Percentiles rank a stretch among this genome's conserved stretches.
Evolutionary conservation across 345 rosid genomes (phyloP).

Genomic region (Tarenaya hassleriana): DNA sequence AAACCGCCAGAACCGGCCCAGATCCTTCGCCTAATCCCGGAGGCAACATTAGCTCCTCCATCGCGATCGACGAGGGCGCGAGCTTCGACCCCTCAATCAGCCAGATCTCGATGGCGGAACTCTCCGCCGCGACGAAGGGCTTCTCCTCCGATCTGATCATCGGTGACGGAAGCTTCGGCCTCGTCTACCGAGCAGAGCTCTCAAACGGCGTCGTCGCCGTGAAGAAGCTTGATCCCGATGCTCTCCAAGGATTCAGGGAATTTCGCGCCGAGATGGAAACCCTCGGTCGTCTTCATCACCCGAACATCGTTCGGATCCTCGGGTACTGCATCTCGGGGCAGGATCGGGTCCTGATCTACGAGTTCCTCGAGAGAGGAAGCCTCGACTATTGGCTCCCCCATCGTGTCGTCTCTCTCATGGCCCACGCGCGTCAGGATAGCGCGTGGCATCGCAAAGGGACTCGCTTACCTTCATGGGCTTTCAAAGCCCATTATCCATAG

Average conservation of each 20-base stretch:
- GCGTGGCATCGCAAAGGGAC: constrained; percentile 57
- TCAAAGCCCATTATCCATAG: constrained; percentile 68
- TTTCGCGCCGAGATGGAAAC: constrained; percentile 92
- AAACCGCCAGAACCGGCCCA: not conserved
- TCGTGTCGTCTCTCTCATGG: constrained; percentile 47
- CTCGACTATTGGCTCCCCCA: constrained; percentile 66
- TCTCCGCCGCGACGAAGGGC: constrained; percentile 46
- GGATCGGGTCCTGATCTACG: constrained; percentile 70
- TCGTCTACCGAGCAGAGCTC: constrained; percentile 63
- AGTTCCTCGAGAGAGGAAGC: constrained; percentile 64
- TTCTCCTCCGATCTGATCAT: constrained; percentile 64
- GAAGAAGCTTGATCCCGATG: constrained; percentile 72
- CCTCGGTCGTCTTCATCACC: constrained; percentile 50
- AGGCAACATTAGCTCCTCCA: constrained; percentile 17
- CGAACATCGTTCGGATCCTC: constrained; percentile 60
- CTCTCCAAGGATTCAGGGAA: constrained; percentile 84
- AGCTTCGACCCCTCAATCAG: constrained; percentile 51
- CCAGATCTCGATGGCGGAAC: constrained; percentile 63
- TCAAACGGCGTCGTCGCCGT: constrained; percentile 59
- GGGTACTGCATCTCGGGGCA: constrained; percentile 65
- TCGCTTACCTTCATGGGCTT: constrained; percentile 62
- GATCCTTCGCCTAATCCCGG: constrained; percentile 15
- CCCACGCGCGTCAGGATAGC: constrained; percentile 42
- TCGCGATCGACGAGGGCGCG: constrained; percentile 35
- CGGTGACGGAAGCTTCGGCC: constrained; percentile 93